Evolutionary conservation across 441 rosid genomes (phyloP).

Genomic region (Gossypium trilobum): DNA sequence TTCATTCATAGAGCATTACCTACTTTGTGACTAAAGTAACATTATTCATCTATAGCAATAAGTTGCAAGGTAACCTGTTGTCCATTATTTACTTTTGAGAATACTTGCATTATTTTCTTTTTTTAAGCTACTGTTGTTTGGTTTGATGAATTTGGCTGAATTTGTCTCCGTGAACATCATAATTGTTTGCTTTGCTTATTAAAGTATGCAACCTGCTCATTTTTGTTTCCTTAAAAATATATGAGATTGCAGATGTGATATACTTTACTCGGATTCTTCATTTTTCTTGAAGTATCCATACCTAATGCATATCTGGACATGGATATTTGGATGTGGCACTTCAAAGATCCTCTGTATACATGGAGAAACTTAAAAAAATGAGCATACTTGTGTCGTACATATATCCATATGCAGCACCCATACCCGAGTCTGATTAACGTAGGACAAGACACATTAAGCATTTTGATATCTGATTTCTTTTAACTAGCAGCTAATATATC

Average conservation of each 20-base stretch:
- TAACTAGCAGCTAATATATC: neutral
- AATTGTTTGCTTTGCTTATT: neutral
- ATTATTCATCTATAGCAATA: neutral
- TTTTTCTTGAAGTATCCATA: neutral
- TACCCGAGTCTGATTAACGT: neutral
- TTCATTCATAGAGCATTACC: neutral
- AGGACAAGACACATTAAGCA: neutral
- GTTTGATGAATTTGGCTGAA: constrained; percentile 6
- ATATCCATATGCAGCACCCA: neutral
- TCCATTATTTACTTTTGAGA: neutral
- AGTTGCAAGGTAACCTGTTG: constrained; percentile 1
- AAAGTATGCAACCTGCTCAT: neutral
- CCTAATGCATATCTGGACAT: neutral
- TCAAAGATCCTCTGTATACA: neutral
- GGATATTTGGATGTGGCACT: neutral
- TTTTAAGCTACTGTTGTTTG: neutral
- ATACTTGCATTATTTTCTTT: constrained; percentile 5
- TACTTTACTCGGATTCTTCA: neutral
- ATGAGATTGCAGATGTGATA: neutral
- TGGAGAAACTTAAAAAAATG: neutral
- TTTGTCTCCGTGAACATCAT: neutral
- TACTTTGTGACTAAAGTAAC: neutral
- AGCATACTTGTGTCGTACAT: neutral
- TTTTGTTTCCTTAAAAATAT: neutral
- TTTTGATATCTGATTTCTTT: neutral